These are phyloP conservation scores for Priceomyces fermenticarens DNA, from an alignment of 805 yeast genomes.

Conservation along the genomic window DNA sequence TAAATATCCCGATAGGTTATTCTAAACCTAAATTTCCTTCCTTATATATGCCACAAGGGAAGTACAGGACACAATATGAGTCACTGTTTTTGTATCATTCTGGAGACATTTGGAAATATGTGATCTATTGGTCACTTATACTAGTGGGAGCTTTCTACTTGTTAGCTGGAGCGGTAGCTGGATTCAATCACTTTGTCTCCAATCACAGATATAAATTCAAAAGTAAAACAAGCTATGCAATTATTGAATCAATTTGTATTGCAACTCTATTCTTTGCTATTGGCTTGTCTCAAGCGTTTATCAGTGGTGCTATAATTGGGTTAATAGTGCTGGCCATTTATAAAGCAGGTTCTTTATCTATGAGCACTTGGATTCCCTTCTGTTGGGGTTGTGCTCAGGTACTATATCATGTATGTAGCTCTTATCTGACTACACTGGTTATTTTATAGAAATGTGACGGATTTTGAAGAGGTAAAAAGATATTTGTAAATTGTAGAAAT, in stretches of 20 bases:
- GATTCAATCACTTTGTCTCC: conserved; percentile 20
- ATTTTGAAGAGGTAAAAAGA: not conserved
- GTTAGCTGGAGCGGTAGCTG: conserved; percentile 63
- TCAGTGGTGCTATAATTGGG: conserved; percentile 76
- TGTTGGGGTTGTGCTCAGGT: conserved; percentile 72
- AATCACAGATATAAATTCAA: conserved; percentile 13
- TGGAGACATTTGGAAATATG: conserved; percentile 77
- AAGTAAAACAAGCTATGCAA: conserved; percentile 4
- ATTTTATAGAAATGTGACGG: conserved; percentile 12
- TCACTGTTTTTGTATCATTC: conserved; percentile 64
- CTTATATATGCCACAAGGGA: conserved; percentile 63
- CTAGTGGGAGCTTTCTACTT: conserved; percentile 61
- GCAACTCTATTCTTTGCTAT: conserved; percentile 45
- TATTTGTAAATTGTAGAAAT: not conserved
- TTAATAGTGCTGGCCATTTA: conserved; percentile 72
- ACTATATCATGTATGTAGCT: conserved; percentile 61
- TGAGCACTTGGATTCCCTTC: conserved; percentile 96
- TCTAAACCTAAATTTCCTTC: conserved; percentile 78
- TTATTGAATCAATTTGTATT: conserved; percentile 24
- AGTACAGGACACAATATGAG: conserved; percentile 33
- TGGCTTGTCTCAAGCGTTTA: conserved; percentile 64
- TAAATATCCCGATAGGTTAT: conserved; percentile 78
- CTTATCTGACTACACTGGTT: conserved; percentile 52
- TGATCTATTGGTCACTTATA: conserved; percentile 77
- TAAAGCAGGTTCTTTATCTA: conserved; percentile 72